phyloP scores from a whole-genome alignment of 768 basidiomycete species.

The Cystobasidium ongulense region DNA sequence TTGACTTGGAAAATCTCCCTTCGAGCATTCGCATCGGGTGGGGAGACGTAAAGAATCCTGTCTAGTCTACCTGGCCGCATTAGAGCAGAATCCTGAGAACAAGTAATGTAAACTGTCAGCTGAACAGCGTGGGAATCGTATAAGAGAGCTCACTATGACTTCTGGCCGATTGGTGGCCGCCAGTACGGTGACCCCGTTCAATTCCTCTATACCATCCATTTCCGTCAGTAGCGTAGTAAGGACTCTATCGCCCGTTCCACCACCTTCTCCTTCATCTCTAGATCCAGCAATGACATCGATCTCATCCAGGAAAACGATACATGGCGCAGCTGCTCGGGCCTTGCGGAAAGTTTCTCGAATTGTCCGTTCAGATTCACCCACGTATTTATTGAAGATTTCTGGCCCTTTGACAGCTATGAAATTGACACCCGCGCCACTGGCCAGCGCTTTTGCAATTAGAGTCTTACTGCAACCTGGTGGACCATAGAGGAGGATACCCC shows the following conservation, averaged over 20 bases:
- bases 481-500: constrained; percentile 84
- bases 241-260: constrained; percentile 67
- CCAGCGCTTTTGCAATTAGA: constrained; percentile 79
- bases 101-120: neutral
- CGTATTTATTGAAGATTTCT: constrained; percentile 91
- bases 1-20: constrained; percentile 78
- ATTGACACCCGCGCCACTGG: constrained; percentile 86
- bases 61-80: constrained; percentile 93
- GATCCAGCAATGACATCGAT: constrained; percentile 86
- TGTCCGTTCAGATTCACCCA: constrained; percentile 92
- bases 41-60: constrained; percentile 86
- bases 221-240: constrained; percentile 89
- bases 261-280: constrained; percentile 56
- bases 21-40: constrained; percentile 69
- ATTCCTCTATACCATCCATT: constrained; percentile 96
- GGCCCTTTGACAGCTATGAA: constrained; percentile 96
- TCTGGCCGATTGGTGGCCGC: constrained; percentile 96
- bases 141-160: constrained; percentile 58
- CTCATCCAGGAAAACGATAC: constrained; percentile 98
- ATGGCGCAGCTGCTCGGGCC: constrained; percentile 84
- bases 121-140: neutral
- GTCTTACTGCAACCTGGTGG: constrained; percentile 98
- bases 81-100: constrained; percentile 75
- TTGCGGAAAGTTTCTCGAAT: constrained; percentile 93
- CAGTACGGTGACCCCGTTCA: constrained; percentile 86